phyloP scores from a whole-genome alignment of 2,329 filamentous ascomycete genomes.

The Paraconiothyrium sp. region DNA sequence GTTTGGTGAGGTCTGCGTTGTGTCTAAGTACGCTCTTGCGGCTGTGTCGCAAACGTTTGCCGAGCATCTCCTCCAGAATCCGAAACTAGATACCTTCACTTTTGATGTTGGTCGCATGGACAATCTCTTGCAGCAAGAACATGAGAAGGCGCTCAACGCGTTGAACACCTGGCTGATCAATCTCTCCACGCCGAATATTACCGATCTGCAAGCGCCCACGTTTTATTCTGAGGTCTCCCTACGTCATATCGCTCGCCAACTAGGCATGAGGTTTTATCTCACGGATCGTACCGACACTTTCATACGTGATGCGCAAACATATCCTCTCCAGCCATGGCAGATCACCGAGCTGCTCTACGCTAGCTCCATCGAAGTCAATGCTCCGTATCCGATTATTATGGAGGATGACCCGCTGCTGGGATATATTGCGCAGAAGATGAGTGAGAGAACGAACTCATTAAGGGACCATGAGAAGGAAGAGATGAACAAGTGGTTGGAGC shows the following conservation, averaged over 20 bases:
- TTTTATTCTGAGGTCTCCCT: conserved; percentile 4
- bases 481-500: background rate
- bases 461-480: background rate
- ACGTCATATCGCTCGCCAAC: background rate
- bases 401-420: background rate
- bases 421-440: background rate
- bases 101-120: conserved; percentile 1
- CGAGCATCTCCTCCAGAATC: background rate
- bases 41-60: background rate
- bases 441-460: background rate
- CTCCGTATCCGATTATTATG: background rate
- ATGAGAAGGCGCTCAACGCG: background rate
- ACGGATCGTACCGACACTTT: background rate
- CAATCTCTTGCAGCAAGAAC: background rate
- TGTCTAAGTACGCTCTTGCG: background rate
- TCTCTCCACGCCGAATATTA: background rate
- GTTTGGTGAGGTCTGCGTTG: background rate
- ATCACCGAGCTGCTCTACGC: conserved; percentile 2
- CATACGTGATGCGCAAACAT: background rate
- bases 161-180: background rate
- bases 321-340: conserved; percentile 2
- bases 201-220: conserved; percentile 1
- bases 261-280: background rate
- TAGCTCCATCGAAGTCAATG: background rate
- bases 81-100: background rate